A percentile compares a stretch with the other conserved stretches of the same genome.
Conservation (phyloP, 2,329 filamentous ascomycete species). For the Fusarium mexicanum region DNA sequence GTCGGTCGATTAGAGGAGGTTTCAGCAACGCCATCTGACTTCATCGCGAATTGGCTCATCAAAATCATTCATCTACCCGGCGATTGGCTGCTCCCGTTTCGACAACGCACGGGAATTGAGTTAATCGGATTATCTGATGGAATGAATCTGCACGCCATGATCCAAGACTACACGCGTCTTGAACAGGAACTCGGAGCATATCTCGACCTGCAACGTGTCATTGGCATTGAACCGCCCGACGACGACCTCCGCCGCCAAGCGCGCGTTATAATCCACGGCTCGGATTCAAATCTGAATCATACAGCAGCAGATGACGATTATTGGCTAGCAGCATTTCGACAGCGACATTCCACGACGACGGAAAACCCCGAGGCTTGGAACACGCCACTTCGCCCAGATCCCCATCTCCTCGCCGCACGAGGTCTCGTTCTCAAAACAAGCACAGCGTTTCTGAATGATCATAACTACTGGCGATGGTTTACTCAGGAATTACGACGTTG, state of each 20-base stretch:
- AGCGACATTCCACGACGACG: conserved; percentile 23
- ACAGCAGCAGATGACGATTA: conserved; percentile 38
- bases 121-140: neutral
- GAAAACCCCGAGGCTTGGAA: conserved; percentile 13
- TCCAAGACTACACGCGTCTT: conserved; percentile 35
- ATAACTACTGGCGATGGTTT: conserved; percentile 39
- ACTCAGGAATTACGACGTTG: conserved; percentile 36
- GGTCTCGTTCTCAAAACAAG: conserved; percentile 26
- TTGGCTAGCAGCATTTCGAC: conserved; percentile 36
- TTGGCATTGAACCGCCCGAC: conserved; percentile 33
- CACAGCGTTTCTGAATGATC: conserved; percentile 37
- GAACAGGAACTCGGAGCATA: conserved; percentile 31
- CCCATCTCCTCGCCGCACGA: conserved; percentile 16
- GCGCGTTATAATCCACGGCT: conserved; percentile 29
- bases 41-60: conserved; percentile 41
- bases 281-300: conserved; percentile 27
- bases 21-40: conserved; percentile 35
- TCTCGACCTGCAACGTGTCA: conserved; percentile 23
- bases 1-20: conserved; percentile 29
- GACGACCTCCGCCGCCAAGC: conserved; percentile 33
- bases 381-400: neutral
- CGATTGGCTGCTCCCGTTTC: conserved; percentile 35
- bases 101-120: conserved; percentile 24
- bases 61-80: conserved; percentile 28
- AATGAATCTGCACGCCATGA: conserved; percentile 15